Evolutionary conservation across 2,329 filamentous ascomycete genomes (phyloP).

Genomic region (Talaromyces verruculosus): DNA sequence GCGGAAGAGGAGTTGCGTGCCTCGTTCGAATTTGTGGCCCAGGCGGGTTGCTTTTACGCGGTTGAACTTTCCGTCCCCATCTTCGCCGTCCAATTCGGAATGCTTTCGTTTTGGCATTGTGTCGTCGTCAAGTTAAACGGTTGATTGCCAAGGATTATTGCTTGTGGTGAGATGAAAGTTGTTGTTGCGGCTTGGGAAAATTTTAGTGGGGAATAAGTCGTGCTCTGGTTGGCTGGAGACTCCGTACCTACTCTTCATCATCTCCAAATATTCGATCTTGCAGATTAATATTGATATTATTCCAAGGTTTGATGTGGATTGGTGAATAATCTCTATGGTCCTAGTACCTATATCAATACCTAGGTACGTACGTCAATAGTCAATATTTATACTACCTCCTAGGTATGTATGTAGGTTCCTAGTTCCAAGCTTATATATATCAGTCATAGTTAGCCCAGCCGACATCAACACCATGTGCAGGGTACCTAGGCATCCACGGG

Average conservation of each 20-base stretch:
- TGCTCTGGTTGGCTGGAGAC: constrained; percentile 8
- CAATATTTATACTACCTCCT: no score
- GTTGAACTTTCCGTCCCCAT: constrained; percentile 30
- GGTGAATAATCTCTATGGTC: background rate
- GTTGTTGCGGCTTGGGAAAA: constrained; percentile 2
- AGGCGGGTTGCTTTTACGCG: constrained; percentile 41
- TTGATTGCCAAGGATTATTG: no score
- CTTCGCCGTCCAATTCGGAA: constrained; percentile 33
- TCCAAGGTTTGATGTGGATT: background rate
- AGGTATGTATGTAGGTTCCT: no score
- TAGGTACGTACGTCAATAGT: no score
- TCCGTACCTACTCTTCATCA: background rate
- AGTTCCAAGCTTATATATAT: no score
- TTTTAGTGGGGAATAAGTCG: constrained; percentile 4
- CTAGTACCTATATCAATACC: no score
- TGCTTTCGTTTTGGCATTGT: constrained; percentile 45
- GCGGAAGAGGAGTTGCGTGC: constrained; percentile 50
- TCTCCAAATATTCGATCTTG: background rate
- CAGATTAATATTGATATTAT: background rate
- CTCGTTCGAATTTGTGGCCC: constrained; percentile 51
- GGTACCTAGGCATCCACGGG: no score
- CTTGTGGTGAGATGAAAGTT: background rate
- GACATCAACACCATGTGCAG: no score
- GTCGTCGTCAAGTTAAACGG: background rate
- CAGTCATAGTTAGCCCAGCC: no score